Conservation (phyloP, 208 protist genomes). For the Leishmania guyanensis region DNA sequence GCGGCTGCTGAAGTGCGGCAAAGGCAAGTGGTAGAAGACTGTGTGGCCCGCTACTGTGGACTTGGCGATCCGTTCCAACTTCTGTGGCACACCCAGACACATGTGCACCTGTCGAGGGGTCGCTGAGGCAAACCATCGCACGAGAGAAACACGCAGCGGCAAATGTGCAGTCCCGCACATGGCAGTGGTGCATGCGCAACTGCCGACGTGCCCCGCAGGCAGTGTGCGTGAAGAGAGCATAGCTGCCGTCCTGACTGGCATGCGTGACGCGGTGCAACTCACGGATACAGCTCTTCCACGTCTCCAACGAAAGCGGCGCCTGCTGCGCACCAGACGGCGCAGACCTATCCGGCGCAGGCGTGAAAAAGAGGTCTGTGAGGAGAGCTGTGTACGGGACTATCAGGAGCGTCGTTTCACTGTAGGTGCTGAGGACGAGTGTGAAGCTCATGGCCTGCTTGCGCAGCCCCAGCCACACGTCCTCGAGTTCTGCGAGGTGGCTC, state of each 20-base stretch:
- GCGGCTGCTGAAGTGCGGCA: slow-evolving; percentile 33
- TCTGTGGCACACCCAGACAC: neutral
- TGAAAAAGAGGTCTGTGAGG: slow-evolving; percentile 18
- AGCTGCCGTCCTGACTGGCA: slow-evolving; percentile 4
- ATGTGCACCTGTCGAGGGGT: neutral
- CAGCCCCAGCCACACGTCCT: slow-evolving; percentile 22
- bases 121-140: neutral
- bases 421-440: slow-evolving; percentile 12
- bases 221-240: slow-evolving; percentile 1
- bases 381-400: slow-evolving; percentile 21
- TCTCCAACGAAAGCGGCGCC: neutral
- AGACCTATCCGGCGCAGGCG: neutral
- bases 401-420: slow-evolving; percentile 25
- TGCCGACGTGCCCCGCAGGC: neutral
- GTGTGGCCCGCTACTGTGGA: neutral
- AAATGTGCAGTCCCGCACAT: slow-evolving; percentile 9
- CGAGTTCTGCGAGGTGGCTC: neutral
- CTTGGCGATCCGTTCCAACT: neutral
- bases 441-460: slow-evolving; percentile 18
- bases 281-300: slow-evolving; percentile 25
- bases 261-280: slow-evolving; percentile 18
- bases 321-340: neutral
- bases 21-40: slow-evolving; percentile 13
- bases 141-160: neutral
- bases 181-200: slow-evolving; percentile 9